Evolutionary conservation across 306 rosid species (phyloP).

Genomic region (barrel medic (Medicago truncatula)): MtrunA17r5.0-ANR NC_053043.1:12229001-12229500

Average conservation of each 20-base stretch:
- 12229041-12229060: not conserved
- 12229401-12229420: slow-evolving; percentile 58
- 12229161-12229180: slow-evolving; percentile 54
- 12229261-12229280: slow-evolving; percentile 14
- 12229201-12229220: slow-evolving; percentile 59
- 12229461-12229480: slow-evolving; percentile 52
- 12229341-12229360: not conserved
- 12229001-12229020: slow-evolving; percentile 28
- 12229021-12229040: slow-evolving; percentile 13
- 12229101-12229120: slow-evolving; percentile 58
- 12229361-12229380: not conserved
- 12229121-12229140: slow-evolving; percentile 62
- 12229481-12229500: slow-evolving; percentile 23
- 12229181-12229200: slow-evolving; percentile 57
- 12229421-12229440: slow-evolving; percentile 61
- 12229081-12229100: slow-evolving; percentile 1
- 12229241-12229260: slow-evolving; percentile 62
- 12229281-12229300: too few species aligned
- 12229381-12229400: not conserved
- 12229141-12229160: slow-evolving; percentile 59
- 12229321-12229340: not conserved
- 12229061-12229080: not conserved
- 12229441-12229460: slow-evolving; percentile 49
- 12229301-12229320: too few species aligned
- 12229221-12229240: slow-evolving; percentile 50